Base-by-base conservation (phyloP, 148 eudicot species). In the Linanthus parryae region DNA sequence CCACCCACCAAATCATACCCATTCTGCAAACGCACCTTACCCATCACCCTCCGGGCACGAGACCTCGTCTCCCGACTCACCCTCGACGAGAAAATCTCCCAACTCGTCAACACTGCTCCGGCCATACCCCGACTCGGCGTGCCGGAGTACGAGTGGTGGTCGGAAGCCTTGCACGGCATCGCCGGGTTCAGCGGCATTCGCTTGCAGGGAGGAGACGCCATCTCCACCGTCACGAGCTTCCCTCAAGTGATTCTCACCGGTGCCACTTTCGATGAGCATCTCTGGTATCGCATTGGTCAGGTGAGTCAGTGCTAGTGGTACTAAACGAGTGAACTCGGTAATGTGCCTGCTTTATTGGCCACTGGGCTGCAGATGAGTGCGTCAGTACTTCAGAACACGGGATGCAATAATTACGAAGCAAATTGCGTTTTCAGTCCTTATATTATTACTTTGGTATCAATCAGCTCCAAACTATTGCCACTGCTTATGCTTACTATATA, bases 211-310 rank as follows among this genome's bases (percentile, higher is more conserved):
- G 46, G 24, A 1, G 83, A 80, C 11, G 48, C 29, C 0, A 63
- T 89, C 15, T 34, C 7, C 0, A 61, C 56, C 30, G 91, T 88
- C 54, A 90, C 97, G 40, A 80, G 79, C 55, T 90, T 85, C 62
- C 97, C 97, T 15, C 97, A 89, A 29, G 85, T 89, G 52, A 80
- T 89, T 48, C 79, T 80, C 34, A 77, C 95, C 8, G 88, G 81
- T 13, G 74, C 97, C 33, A 57, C 95, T 4, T 89, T 89, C 30
- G 97, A 89, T 71, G 39, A 64, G 6, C 62, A 28, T 8, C 88
- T 89, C 39, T 89, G 97, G 97, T 82, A 68, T 58, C 83, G 75
- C 58, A 85, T 89, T 61, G 97, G 66, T 17, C 88, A 78, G 95
- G 97, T 89, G 56, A 17, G 26, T 38, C 7, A 7, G 7, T 16